These are phyloP conservation scores for Vicia faba DNA, from an alignment of 306 rosid genomes.

Conservation along the genomic window DNA sequence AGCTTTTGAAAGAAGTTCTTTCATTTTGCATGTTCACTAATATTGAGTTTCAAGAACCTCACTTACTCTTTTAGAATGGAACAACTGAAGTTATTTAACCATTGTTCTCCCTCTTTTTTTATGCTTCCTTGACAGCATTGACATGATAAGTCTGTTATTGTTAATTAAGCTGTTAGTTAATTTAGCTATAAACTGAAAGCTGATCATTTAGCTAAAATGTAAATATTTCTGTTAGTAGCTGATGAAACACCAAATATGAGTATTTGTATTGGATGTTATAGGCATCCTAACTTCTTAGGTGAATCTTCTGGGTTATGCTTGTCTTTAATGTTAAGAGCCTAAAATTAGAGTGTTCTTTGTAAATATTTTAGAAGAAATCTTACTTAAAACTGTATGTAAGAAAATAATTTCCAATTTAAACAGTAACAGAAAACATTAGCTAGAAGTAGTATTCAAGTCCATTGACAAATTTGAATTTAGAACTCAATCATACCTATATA, in stretches of 20 bases:
- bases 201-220: not conserved
- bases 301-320: not conserved
- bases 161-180: not conserved
- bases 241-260: not conserved
- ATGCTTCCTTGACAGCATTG: not conserved
- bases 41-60: conserved; percentile 11
- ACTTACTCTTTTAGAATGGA: conserved; percentile 4
- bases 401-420: not conserved
- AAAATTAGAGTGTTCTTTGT: not conserved
- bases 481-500: not conserved
- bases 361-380: not conserved
- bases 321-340: not conserved
- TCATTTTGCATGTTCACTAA: not conserved
- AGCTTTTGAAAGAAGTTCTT: not conserved
- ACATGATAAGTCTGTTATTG: not conserved
- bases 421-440: not conserved
- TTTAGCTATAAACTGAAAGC: conserved; percentile 18
- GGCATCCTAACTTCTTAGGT: not conserved
- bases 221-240: not conserved
- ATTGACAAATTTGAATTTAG: not conserved
- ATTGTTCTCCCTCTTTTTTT: not conserved
- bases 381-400: not conserved
- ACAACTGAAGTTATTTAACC: conserved; percentile 11
- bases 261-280: conserved; percentile 1
- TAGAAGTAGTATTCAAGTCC: not conserved